Base-by-base conservation (phyloP, 2,329 filamentous ascomycete species). In the Trichoderma citrinoviride region DNA sequence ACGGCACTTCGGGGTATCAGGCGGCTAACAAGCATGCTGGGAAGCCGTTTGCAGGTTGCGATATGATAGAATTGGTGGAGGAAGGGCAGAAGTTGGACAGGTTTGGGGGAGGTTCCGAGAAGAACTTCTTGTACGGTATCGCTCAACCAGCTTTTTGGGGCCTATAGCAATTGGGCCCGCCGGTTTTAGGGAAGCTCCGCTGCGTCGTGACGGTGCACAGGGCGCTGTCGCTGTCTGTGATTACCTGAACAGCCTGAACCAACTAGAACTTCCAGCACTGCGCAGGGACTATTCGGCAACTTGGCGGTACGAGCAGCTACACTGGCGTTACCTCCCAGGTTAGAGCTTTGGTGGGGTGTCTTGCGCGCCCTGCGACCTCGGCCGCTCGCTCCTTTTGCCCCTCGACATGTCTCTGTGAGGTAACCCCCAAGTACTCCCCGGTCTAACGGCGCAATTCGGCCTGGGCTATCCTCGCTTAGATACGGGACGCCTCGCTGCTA, bases 21-120 rank as follows among this genome's bases (percentile, higher is more conserved):
- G 75, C 85, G 84, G 75, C 81, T 84, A 69, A 84, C 79, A 75
- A 88, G 78, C 86, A 89, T 89, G 67, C 72, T 84, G 76, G 72
- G 69, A 69, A 69, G 68, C 69, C 64, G 49, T 63, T 49, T 43
- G 21, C 21, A 49, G 33, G 61, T 37, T 43, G 47, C 17, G 37
- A 6, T 55, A 10, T 55, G 40, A 75, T 72, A n/a, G 70, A 55
- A 55, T 47, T 56, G 58, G 27, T 37, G 12, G 58, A 46, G 25
- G 41, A 44, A 12, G 47, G 44, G 27, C 33, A 37, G 33, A 37
- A 46, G 58, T 54, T 33, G n/a, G 44, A 37, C 33, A 37, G n/a
- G 58, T 50, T 57, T 47, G 57, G 33, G 52, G 58, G 27, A 37
- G 33, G 33, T 37, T 44, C n/a, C 58, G 40, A 62, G 46, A 62